Percentiles rank a stretch among this genome's conserved stretches.
phyloP scores from a whole-genome alignment of 2,329 filamentous ascomycete genomes.

The Verticillium longisporum region DNA sequence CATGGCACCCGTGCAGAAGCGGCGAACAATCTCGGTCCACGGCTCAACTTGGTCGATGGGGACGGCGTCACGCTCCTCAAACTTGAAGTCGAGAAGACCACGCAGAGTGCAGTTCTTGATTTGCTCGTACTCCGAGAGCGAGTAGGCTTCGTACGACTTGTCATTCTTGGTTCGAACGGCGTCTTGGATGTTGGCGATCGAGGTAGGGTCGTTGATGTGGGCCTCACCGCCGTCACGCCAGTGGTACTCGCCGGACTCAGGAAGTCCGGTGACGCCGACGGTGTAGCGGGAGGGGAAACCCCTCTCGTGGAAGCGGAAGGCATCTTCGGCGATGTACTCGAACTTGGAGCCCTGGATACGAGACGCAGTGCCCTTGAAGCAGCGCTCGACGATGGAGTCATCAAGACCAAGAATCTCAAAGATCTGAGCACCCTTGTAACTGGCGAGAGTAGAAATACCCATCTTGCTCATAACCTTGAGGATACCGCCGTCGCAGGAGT shows the following conservation, averaged over 20 bases:
- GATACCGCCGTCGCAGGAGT: constrained; percentile 92
- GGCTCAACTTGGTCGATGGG: constrained; percentile 96
- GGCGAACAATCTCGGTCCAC: constrained; percentile 95
- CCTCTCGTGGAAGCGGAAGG: constrained; percentile 89
- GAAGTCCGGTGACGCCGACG: constrained; percentile 68
- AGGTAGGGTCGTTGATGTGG: constrained; percentile 90
- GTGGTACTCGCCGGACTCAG: constrained; percentile 94
- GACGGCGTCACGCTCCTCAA: constrained; percentile 76
- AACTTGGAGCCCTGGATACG: constrained; percentile 93
- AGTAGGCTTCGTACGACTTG: constrained; percentile 97
- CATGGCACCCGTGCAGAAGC: constrained; percentile 97
- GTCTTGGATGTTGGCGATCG: constrained; percentile 95
- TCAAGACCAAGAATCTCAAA: constrained; percentile 94
- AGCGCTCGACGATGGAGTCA: constrained; percentile 84
- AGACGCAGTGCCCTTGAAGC: constrained; percentile 90
- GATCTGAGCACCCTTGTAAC: constrained; percentile 97
- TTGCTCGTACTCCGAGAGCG: constrained; percentile 85
- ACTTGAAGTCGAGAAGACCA: constrained; percentile 92
- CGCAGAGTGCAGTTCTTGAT: constrained; percentile 95
- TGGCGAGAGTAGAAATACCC: constrained; percentile 94
- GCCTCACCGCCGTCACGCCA: constrained; percentile 95
- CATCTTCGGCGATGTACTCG: constrained; percentile 87
- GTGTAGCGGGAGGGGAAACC: constrained; percentile 81
- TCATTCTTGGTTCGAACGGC: constrained; percentile 96
- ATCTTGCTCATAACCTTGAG: constrained; percentile 99